These are phyloP conservation scores for Senna siamea DNA, from an alignment of 306 rosid genomes.

Conservation along the genomic window DNA sequence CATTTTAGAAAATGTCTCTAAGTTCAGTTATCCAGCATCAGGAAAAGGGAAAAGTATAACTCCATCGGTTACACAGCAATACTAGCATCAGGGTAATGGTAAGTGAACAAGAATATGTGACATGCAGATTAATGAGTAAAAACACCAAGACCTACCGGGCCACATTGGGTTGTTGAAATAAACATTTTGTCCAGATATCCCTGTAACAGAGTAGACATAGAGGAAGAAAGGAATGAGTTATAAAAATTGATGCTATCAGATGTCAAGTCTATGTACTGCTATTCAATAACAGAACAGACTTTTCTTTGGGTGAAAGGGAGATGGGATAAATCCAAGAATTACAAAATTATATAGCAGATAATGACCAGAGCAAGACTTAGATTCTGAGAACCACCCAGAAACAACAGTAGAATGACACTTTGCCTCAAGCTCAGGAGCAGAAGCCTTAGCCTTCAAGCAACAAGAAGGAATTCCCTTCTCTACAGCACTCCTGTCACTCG, in stretches of 20 bases:
- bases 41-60: conserved; percentile 9
- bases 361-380: conserved; percentile 79
- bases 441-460: conserved; percentile 87
- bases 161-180: conserved; percentile 99
- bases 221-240: conserved; percentile 13
- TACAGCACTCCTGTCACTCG: conserved; percentile 60
- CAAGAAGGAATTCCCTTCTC: conserved; percentile 81
- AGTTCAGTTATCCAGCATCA: conserved; percentile 20
- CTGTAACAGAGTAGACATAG: conserved; percentile 48
- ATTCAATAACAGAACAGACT: conserved; percentile 24
- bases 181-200: conserved; percentile 46
- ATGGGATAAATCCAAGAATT: neutral
- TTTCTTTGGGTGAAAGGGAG: neutral
- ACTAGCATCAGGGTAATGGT: neutral
- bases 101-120: conserved; percentile 2
- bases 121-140: neutral
- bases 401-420: conserved; percentile 92
- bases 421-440: conserved; percentile 74
- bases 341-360: conserved; percentile 41
- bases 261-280: neutral
- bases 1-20: neutral
- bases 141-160: conserved; percentile 70
- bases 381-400: conserved; percentile 99
- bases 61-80: conserved; percentile 19
- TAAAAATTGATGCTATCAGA: neutral